A percentile compares a stretch with the other conserved stretches of the same genome.
Conservation (phyloP, 2,329 filamentous ascomycete genomes). For the Alternaria sp. region DNA sequence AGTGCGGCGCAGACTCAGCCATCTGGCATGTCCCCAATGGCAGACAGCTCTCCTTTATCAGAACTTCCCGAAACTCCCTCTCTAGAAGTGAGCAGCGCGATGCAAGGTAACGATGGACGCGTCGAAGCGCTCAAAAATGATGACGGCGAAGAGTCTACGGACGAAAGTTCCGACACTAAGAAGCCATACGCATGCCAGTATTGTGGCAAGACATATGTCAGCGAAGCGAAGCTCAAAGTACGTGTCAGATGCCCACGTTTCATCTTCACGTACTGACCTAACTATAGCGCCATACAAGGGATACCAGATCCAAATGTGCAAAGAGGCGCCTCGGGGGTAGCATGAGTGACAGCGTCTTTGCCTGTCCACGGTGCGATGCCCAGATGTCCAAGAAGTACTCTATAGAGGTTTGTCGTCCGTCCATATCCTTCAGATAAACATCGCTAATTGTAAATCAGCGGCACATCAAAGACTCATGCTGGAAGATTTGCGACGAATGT, state of each 20-base stretch:
- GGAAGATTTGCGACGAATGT: slow-evolving; percentile 27
- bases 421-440: not conserved
- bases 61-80: not conserved
- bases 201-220: slow-evolving; percentile 8
- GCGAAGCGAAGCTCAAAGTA: not conserved
- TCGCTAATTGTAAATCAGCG: slow-evolving; percentile 4
- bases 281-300: slow-evolving; percentile 2
- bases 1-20: not conserved
- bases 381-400: slow-evolving; percentile 5
- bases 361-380: slow-evolving; percentile 13
- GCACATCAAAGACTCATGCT: slow-evolving; percentile 11
- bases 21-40: not conserved
- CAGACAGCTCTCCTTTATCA: not conserved
- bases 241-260: too few relatives aligned
- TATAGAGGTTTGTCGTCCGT: not conserved
- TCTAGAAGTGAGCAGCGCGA: not conserved
- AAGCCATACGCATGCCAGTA: not conserved
- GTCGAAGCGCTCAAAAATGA: not conserved
- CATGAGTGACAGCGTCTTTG: not conserved
- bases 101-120: not conserved
- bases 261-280: not conserved
- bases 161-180: not conserved
- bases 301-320: slow-evolving; percentile 2
- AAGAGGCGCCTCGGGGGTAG: not conserved
- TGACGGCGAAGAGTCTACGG: not conserved